A percentile compares a stretch with the other conserved stretches of the same genome.
Conservation (phyloP, 257 asterid species). For the Scutellaria baicalensis region DNA sequence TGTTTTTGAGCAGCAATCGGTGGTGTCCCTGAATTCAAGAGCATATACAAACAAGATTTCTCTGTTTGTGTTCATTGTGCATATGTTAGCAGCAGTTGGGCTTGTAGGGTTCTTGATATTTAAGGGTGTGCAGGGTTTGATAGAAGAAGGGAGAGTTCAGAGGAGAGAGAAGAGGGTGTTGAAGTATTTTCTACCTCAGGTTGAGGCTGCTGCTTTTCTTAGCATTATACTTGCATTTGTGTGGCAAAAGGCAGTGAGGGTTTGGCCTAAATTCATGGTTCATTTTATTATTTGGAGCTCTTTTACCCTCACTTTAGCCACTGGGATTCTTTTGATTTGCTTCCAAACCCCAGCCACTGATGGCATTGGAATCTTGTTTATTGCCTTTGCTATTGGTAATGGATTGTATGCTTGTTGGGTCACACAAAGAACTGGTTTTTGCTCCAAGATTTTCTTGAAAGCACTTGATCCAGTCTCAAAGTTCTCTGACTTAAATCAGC, state of each 20-base stretch:
- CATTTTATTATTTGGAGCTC: slow-evolving; percentile 88
- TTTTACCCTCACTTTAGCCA: slow-evolving; percentile 51
- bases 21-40: slow-evolving; percentile 67
- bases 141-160: slow-evolving; percentile 43
- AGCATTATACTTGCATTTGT: slow-evolving; percentile 75
- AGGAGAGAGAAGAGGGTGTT: slow-evolving; percentile 46
- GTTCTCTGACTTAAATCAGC: slow-evolving; percentile 64
- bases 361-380: slow-evolving; percentile 60
- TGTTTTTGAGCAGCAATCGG: slow-evolving; percentile 34
- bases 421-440: slow-evolving; percentile 66
- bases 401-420: slow-evolving; percentile 97
- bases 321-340: slow-evolving; percentile 84
- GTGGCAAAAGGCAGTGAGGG: slow-evolving; percentile 84
- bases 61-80: slow-evolving; percentile 61
- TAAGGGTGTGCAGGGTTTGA: slow-evolving; percentile 62
- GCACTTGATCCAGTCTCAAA: slow-evolving; percentile 80
- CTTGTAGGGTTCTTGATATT: slow-evolving; percentile 65
- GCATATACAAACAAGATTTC: slow-evolving; percentile 87
- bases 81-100: slow-evolving; percentile 57
- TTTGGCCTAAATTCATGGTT: slow-evolving; percentile 88
- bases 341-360: slow-evolving; percentile 76
- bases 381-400: slow-evolving; percentile 70
- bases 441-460: slow-evolving; percentile 58
- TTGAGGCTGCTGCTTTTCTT: slow-evolving; percentile 74
- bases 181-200: slow-evolving; percentile 75